Evolutionary conservation across 2,329 filamentous ascomycete genomes (phyloP).

Genomic region (Fusarium brevicatenulatum): DNA sequence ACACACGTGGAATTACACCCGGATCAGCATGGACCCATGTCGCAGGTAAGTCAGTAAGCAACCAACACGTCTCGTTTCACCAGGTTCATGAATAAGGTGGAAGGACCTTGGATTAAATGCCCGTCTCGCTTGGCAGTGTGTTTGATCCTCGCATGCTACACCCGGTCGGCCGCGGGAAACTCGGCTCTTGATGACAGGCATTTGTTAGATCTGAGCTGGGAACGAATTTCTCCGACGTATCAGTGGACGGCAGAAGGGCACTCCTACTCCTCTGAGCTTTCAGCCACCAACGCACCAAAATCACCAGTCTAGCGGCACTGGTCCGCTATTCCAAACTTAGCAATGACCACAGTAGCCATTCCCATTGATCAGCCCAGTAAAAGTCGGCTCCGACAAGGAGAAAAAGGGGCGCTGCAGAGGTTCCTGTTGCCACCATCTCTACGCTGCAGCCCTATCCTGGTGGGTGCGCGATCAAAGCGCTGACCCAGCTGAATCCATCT

Average conservation of each 20-base stretch:
- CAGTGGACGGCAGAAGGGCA: background rate
- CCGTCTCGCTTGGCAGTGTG: background rate
- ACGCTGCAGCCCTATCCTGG: background rate
- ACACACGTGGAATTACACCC: background rate
- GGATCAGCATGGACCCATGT: background rate
- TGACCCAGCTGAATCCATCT: background rate
- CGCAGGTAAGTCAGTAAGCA: background rate
- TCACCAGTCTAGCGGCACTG: background rate
- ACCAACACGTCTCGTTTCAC: constrained; percentile 4
- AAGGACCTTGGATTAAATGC: background rate
- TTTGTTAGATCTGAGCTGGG: background rate
- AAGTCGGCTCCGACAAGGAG: background rate
- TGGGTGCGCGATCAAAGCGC: constrained; percentile 15
- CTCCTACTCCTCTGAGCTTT: background rate
- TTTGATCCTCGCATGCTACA: constrained; percentile 7
- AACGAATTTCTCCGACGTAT: background rate
- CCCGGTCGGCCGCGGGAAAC: background rate
- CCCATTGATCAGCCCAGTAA: background rate
- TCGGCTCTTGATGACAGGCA: background rate
- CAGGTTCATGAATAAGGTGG: background rate
- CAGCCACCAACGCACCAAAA: background rate
- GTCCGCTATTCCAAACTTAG: background rate
- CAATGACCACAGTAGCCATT: background rate
- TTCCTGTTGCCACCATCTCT: background rate
- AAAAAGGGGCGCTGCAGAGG: constrained; percentile 6